These are phyloP conservation scores for Purshia tridentata DNA, from an alignment of 306 rosid species.

Conservation along the genomic window DNA sequence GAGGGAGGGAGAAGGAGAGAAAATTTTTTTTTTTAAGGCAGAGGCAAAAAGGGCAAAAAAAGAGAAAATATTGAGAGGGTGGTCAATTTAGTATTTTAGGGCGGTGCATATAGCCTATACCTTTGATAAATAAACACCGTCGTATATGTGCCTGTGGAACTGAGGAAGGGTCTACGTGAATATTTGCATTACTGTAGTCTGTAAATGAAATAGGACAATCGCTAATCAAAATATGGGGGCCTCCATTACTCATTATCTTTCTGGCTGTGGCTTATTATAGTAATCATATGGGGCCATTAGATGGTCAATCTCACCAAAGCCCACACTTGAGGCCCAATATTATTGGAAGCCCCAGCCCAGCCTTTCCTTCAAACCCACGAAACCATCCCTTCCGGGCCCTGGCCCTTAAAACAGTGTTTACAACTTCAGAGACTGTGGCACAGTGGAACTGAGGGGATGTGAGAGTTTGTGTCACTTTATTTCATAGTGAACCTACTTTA, in stretches of 20 bases:
- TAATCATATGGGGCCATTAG: not conserved
- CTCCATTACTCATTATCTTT: not conserved
- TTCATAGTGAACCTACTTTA: too few relatives aligned
- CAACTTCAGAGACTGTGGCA: too few relatives aligned
- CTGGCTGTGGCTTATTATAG: not conserved
- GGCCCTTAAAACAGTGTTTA: too few relatives aligned
- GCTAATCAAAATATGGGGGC: not conserved
- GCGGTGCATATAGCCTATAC: too few relatives aligned
- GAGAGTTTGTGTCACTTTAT: too few relatives aligned
- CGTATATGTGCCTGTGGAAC: not conserved
- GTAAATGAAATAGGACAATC: not conserved
- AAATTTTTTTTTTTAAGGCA: too few relatives aligned
- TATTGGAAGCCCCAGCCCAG: not conserved
- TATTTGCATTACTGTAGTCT: not conserved
- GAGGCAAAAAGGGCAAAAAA: too few relatives aligned
- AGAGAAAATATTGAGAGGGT: too few relatives aligned
- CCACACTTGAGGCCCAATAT: not conserved
- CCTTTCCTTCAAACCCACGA: slow-evolving; percentile 5
- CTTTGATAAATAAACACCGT: slow-evolving; percentile 4
- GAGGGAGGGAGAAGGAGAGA: too few relatives aligned
- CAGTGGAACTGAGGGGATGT: too few relatives aligned
- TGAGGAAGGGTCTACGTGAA: slow-evolving; percentile 9
- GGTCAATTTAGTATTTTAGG: too few relatives aligned
- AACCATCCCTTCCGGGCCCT: too few relatives aligned
- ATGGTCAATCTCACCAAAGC: not conserved